phyloP scores from a whole-genome alignment of 2,329 filamentous ascomycete genomes.

The Dothiorella sarmentorum region DNA sequence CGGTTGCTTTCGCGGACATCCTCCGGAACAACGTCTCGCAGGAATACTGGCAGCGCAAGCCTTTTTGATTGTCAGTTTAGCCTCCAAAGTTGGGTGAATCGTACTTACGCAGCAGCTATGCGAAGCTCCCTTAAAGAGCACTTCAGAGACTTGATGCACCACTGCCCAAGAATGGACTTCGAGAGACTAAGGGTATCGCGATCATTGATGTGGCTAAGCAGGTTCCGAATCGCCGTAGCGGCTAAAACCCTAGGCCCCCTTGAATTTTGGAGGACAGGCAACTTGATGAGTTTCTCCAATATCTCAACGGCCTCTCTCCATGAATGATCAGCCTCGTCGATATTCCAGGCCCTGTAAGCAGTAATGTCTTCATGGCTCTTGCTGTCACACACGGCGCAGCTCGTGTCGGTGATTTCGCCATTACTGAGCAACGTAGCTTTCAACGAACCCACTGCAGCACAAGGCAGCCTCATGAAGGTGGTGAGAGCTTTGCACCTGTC shows the following conservation, averaged over 20 bases:
- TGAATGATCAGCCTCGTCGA: slow-evolving; percentile 22
- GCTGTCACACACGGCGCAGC: slow-evolving; percentile 7
- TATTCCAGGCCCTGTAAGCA: slow-evolving; percentile 19
- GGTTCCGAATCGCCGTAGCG: slow-evolving; percentile 67
- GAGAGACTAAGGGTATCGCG: slow-evolving; percentile 63
- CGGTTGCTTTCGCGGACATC: slow-evolving; percentile 61
- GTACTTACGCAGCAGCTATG: slow-evolving; percentile 67
- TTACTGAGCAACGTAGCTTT: background rate
- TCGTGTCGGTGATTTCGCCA: background rate
- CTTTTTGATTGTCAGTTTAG: slow-evolving; percentile 36
- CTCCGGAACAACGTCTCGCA: slow-evolving; percentile 49
- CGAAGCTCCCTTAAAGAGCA: slow-evolving; percentile 84
- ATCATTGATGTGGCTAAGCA: slow-evolving; percentile 64
- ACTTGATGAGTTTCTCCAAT: slow-evolving; percentile 25
- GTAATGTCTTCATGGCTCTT: background rate
- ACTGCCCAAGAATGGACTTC: slow-evolving; percentile 67
- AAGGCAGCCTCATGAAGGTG: slow-evolving; percentile 12
- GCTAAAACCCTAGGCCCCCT: slow-evolving; percentile 53
- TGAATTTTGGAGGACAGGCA: slow-evolving; percentile 30
- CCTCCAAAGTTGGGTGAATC: background rate
- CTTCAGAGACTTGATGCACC: slow-evolving; percentile 75
- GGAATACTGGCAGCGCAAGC: slow-evolving; percentile 63
- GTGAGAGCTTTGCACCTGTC: background rate
- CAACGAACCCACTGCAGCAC: slow-evolving; percentile 8
- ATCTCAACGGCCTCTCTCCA: slow-evolving; percentile 29